phyloP scores from a whole-genome alignment of 352 stramenopile genomes.

The Globisporangium ultimum region DNA sequence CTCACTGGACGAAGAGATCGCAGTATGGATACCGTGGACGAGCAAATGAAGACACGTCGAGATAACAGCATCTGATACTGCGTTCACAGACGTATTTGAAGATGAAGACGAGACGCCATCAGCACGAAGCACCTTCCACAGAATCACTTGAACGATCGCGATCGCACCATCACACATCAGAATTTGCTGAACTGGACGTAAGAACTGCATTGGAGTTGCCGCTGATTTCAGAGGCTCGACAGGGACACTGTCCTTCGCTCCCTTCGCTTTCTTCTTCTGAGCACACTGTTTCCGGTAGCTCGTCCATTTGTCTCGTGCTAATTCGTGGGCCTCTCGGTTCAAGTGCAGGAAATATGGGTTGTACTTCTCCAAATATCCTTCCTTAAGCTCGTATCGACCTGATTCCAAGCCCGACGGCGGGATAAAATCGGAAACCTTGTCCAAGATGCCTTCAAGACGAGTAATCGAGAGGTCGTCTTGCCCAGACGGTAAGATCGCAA shows the following conservation, averaged over 20 bases:
- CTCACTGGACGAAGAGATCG: slow-evolving; percentile 19
- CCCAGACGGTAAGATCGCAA: slow-evolving; percentile 75
- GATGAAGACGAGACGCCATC: slow-evolving; percentile 22
- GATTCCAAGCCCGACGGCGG: slow-evolving; percentile 72
- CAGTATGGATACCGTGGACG: slow-evolving; percentile 73
- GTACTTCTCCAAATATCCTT: slow-evolving; percentile 69
- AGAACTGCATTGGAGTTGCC: slow-evolving; percentile 37
- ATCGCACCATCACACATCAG: slow-evolving; percentile 72
- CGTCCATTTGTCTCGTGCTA: slow-evolving; percentile 80
- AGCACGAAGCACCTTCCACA: slow-evolving; percentile 50
- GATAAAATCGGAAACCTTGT: slow-evolving; percentile 68
- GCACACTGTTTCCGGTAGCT: slow-evolving; percentile 54
- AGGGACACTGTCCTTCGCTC: slow-evolving; percentile 19
- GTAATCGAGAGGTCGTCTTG: slow-evolving; percentile 78
- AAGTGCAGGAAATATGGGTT: slow-evolving; percentile 87
- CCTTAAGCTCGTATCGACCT: slow-evolving; percentile 77
- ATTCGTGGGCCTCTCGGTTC: slow-evolving; percentile 79
- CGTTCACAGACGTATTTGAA: slow-evolving; percentile 18
- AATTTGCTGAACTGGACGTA: slow-evolving; percentile 55
- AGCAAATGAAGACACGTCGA: slow-evolving; percentile 81
- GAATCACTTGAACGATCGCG: slow-evolving; percentile 53
- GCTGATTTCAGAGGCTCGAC: slow-evolving; percentile 42
- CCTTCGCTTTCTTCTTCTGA: slow-evolving; percentile 23
- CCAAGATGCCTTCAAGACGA: slow-evolving; percentile 58
- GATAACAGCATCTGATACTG: slow-evolving; percentile 77